A percentile compares a stretch with the other conserved stretches of the same genome.
Evolutionary conservation across 176 grass and related monocot genomes (phyloP).

Genomic region (Melocanna baccifera): DNA sequence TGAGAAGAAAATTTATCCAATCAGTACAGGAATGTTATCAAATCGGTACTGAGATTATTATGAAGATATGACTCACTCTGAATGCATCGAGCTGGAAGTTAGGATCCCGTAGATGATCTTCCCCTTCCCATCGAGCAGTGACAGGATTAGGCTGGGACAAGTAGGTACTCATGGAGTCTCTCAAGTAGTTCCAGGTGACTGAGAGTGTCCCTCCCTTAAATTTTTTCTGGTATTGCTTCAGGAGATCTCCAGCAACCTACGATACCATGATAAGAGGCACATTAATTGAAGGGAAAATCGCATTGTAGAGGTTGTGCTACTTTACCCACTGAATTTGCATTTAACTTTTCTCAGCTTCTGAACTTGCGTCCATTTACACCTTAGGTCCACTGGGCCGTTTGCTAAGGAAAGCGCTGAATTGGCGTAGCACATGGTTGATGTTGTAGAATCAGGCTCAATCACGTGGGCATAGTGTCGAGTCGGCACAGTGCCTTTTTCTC

Average conservation of each 20-base stretch:
- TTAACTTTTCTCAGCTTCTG: no score
- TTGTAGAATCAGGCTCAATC: no score
- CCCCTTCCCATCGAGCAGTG: conserved; percentile 88
- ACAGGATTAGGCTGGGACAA: conserved; percentile 91
- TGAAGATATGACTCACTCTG: conserved; percentile 49
- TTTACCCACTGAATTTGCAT: no score
- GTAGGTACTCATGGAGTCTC: conserved; percentile 91
- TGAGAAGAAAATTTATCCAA: conserved; percentile 30
- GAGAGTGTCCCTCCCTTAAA: conserved; percentile 89
- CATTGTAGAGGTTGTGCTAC: no score
- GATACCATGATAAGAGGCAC: not conserved
- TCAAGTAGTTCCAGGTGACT: conserved; percentile 96
- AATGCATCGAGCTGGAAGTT: conserved; percentile 96
- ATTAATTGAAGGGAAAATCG: not conserved
- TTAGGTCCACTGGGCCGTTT: no score
- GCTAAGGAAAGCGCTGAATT: no score
- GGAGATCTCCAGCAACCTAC: conserved; percentile 84
- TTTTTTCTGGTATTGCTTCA: conserved; percentile 92
- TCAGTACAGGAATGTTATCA: conserved; percentile 3
- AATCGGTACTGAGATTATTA: not conserved
- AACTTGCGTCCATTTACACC: no score
- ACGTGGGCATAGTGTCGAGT: no score
- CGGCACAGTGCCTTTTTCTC: no score
- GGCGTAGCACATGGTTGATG: no score
- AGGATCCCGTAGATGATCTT: conserved; percentile 92